A percentile compares a stretch with the other conserved stretches of the same genome.
phyloP scores from a whole-genome alignment of 768 basidiomycete species.

The Suillus placidus region DNA sequence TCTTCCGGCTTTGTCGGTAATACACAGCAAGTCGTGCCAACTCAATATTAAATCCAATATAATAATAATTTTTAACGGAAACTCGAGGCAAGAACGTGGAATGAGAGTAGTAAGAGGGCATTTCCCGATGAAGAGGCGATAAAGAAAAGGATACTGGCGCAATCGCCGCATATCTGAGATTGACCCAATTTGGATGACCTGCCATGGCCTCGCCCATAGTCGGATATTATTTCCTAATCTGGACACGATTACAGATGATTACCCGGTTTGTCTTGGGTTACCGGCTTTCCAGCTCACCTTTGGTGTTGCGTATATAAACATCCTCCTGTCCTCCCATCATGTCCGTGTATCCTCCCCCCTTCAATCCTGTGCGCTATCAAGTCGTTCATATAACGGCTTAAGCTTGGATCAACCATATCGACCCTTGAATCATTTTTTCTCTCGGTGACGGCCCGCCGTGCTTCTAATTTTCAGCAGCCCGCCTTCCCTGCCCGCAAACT shows the following conservation, averaged over 20 bases:
- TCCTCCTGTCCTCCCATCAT: constrained; percentile 31
- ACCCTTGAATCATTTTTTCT: constrained; percentile 1
- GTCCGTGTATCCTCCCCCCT: constrained; percentile 26
- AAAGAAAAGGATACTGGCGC: constrained; percentile 6
- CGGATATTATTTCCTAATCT: constrained; percentile 17
- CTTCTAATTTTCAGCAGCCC: constrained; percentile 8
- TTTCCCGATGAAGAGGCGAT: constrained; percentile 4
- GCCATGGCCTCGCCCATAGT: not conserved
- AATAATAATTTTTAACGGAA: constrained; percentile 17
- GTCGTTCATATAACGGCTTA: not conserved
- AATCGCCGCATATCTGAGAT: constrained; percentile 37
- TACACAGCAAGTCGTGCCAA: constrained; percentile 8
- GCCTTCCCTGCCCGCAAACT: constrained; percentile 15
- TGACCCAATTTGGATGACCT: not conserved
- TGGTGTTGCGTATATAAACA: constrained; percentile 27
- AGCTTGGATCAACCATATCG: not conserved
- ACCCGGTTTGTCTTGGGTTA: constrained; percentile 28
- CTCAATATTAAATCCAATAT: constrained; percentile 19
- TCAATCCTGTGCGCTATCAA: not conserved
- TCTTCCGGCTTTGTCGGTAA: not conserved
- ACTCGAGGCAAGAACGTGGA: constrained; percentile 37
- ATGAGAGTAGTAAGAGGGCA: constrained; percentile 8
- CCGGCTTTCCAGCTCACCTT: constrained; percentile 31
- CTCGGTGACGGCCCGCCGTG: constrained; percentile 6
- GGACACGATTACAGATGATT: constrained; percentile 30